Base-by-base conservation (phyloP, 352 stramenopile species). In the Phytophthora capsici region DNA sequence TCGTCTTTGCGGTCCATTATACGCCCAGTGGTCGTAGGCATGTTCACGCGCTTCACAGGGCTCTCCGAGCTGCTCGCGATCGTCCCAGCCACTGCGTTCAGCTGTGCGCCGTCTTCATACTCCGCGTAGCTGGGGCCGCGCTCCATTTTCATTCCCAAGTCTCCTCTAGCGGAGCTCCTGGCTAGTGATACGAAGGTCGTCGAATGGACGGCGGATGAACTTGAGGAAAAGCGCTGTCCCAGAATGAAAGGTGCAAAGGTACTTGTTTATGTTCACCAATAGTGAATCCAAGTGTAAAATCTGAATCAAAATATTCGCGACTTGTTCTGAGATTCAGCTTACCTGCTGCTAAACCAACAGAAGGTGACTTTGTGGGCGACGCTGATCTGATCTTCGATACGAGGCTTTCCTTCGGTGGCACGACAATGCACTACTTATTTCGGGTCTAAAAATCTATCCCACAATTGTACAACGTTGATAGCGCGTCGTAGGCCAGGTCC, bases 1-100 rank as follows among this genome's bases (percentile, higher is more conserved):
- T 62, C 63, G 57, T 91, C 84, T 40, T 83, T 82, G 53, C 84
- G 82, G 64, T 93, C 84, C 66, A 93, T 90, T 46, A 93, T 88
- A 45, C 84, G 82, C 8, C 67, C 75, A 23, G 84, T 91, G 49
- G 57, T 66, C 12, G 71, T 62, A 0, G 69, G 51, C 17, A 75
- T 62, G 45, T 49, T 58, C 3, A 77, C 25, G 30, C 66, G 69
- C 54, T 76, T 75, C 8, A 41, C 34, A 3, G 32, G 65, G 34
- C 22, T 44, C 38, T 61, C 59, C 13, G 66, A 75, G 51, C 61
- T 79, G 23, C 48, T 43, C 19, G 55, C 40, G 5, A 62, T 40
- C 20, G 51, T 57, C 16, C 63, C 59, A 8, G 55, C 60, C 25
- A 37, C 22, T 13, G 19, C 25, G 12, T 71, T 74, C 13, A 61